phyloP scores from a whole-genome alignment of 768 basidiomycete genomes.

The Boletus reticulatus region DNA sequence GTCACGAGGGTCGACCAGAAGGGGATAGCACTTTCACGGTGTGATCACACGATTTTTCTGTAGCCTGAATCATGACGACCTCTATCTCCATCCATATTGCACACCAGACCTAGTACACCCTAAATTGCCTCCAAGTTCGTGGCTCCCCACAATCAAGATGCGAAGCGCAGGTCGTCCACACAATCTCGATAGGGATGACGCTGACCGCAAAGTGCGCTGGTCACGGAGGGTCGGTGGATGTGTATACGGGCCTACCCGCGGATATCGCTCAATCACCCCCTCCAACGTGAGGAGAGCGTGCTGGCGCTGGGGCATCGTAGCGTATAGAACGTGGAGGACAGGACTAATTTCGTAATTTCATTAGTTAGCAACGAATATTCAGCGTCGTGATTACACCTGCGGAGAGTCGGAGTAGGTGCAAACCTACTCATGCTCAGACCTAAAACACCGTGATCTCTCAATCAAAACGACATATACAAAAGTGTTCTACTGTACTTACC shows the following conservation, averaged over 20 bases:
- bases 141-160: neutral
- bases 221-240: slow-evolving; percentile 8
- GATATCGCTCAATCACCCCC: slow-evolving; percentile 25
- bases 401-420: too few species aligned
- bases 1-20: neutral
- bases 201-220: neutral
- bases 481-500: neutral
- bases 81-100: too few species aligned
- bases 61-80: too few species aligned
- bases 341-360: too few species aligned
- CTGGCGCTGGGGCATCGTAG: neutral
- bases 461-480: neutral
- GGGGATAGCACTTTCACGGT: neutral
- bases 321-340: too few species aligned
- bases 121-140: too few species aligned
- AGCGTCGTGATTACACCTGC: neutral
- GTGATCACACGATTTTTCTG: too few species aligned
- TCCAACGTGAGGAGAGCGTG: slow-evolving; percentile 25
- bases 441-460: neutral
- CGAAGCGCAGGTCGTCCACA: slow-evolving; percentile 11
- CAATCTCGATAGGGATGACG: slow-evolving; percentile 1
- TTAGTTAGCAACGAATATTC: neutral
- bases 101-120: too few species aligned
- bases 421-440: too few species aligned
- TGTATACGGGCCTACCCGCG: slow-evolving; percentile 20